Base-by-base conservation (phyloP, 2,329 filamentous ascomycete genomes). In the Albifimbria verrucaria region DNA sequence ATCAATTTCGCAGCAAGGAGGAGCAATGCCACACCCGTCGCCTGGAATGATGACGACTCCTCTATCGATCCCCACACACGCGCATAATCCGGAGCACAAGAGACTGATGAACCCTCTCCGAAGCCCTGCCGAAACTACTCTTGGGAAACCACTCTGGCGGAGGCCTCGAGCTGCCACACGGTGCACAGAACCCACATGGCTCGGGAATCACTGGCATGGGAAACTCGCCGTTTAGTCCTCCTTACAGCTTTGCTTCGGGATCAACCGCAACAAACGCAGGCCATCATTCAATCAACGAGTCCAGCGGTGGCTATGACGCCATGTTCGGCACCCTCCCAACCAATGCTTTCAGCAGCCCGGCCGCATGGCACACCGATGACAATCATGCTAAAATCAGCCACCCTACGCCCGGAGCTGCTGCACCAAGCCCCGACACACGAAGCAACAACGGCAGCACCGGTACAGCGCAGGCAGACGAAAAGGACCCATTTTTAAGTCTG, bases 401-500 rank as follows among this genome's bases (percentile, higher is more conserved):
- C 12, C 52, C 57, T 17, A 60, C 62, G 46, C 57, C 59, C 7
- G 60, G 58, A 11, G 60, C 50, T 5, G 49, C 57, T 49, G 55
- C 58, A 17, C 55, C 65, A 2, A 77, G 76, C 45, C 79, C 81
- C 0, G 78, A 74, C 1, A 73, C 65, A 2, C 72, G 73, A 57
- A 83, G 79, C 64, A 75, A 76, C 51, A 75, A 75, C 42, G 77
- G 74, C 10, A 80, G 77, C 53, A 76, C 76, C 1, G 77, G 72
- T 2, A 78, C 77, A 2, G 74, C 69, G 0, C 66, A 73, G 3
- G 76, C 74, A 2, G 80, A 86, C 20, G 89, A 93, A 59, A 92
- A 89, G 61, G 90, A 94, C 64, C 89, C 90, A 0, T 94, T 95
- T 64, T 70, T 94, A 41, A 89, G 83, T 56, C 71, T 94, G 42